These are phyloP conservation scores for Pseudogymnoascus sp. DNA, from an alignment of 2,329 filamentous ascomycete genomes.

Conservation along the genomic window DNA sequence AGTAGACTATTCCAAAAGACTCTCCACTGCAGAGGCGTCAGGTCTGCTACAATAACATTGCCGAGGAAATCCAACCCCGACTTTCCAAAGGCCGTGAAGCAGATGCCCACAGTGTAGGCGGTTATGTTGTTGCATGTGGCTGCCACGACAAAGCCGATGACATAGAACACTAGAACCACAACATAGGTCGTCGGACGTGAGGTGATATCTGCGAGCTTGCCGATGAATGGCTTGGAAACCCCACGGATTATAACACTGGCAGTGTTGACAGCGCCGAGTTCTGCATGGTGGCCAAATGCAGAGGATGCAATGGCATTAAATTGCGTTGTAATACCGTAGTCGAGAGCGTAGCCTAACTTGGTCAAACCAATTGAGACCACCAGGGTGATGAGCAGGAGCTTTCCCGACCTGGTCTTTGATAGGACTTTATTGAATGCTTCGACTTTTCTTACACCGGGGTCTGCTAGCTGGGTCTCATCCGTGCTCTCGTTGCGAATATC, in stretches of 20 bases:
- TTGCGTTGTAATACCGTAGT: neutral
- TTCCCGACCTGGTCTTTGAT: neutral
- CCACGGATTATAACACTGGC: neutral
- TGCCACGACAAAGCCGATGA: slow-evolving; percentile 30
- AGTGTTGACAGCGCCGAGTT: neutral
- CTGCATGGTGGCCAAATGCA: neutral
- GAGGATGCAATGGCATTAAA: neutral
- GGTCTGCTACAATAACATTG: neutral
- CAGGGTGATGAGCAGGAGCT: neutral
- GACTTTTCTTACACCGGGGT: neutral
- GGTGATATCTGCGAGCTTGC: slow-evolving; percentile 24
- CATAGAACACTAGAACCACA: slow-evolving; percentile 32
- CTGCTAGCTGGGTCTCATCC: neutral
- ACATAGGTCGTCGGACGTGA: slow-evolving; percentile 32
- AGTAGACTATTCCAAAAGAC: neutral
- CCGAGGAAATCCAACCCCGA: neutral
- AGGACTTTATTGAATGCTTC: neutral
- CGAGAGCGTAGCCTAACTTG: neutral
- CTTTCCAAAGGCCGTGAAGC: neutral
- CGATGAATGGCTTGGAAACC: slow-evolving; percentile 16
- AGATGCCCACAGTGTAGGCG: neutral
- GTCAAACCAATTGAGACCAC: neutral
- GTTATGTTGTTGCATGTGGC: neutral
- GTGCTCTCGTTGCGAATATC: neutral
- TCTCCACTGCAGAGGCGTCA: neutral